Evolutionary conservation across 2,329 filamentous ascomycete genomes (phyloP).

Genomic region (Ophiostoma sp.): DNA sequence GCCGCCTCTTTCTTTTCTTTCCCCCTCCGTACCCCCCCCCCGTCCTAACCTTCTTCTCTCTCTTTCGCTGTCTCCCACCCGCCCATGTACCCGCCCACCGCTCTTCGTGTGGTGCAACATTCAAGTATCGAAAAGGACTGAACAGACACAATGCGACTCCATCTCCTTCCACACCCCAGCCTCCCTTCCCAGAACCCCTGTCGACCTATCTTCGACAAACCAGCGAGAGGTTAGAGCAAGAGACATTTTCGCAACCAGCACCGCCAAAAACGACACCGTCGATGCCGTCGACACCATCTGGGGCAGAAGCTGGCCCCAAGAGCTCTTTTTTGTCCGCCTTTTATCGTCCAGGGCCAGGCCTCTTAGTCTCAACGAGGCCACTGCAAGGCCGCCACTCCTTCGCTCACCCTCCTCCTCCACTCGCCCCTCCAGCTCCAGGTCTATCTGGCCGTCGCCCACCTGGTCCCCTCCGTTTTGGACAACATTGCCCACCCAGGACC

Average conservation of each 20-base stretch:
- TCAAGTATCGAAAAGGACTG: constrained; percentile 7
- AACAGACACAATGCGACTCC: constrained; percentile 11
- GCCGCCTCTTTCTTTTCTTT: constrained; percentile 25
- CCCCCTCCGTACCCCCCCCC: constrained; percentile 12
- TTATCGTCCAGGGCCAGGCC: constrained; percentile 8
- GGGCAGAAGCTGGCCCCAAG: constrained; percentile 1
- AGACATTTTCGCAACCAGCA: constrained; percentile 19
- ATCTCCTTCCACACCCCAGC: constrained; percentile 24
- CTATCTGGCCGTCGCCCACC: constrained; percentile 12
- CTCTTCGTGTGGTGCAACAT: constrained; percentile 21
- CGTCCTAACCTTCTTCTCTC: background rate
- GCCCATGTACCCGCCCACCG: constrained; percentile 14
- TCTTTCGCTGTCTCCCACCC: background rate
- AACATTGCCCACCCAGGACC: background rate
- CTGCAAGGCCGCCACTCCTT: background rate
- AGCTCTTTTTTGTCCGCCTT: constrained; percentile 8
- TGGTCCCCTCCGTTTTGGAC: constrained; percentile 8
- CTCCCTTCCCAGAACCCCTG: constrained; percentile 23
- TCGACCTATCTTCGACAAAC: background rate
- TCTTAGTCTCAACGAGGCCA: background rate
- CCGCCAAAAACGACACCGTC: constrained; percentile 18
- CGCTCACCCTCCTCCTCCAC: background rate
- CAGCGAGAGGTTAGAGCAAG: background rate
- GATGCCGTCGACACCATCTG: background rate
- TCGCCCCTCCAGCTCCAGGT: background rate